Evolutionary conservation across 768 basidiomycete genomes (phyloP), one percentile per base, ranked within the genome.

Genomic region (Phlegmacium glaucopus): DNA sequence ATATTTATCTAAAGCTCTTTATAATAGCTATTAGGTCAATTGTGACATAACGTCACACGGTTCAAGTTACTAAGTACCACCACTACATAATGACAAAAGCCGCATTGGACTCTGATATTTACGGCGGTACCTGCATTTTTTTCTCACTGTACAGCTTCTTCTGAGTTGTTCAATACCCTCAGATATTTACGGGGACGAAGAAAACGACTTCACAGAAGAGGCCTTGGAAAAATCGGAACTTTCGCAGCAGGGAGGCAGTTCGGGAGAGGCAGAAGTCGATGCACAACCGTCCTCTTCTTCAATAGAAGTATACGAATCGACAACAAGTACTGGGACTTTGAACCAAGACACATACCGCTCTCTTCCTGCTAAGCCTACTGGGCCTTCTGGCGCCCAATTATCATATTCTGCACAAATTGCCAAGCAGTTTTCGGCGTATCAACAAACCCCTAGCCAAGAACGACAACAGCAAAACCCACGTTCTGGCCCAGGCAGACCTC

Each of bases 371-470:
- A 66, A 64, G 53, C 61, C 57, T 12, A 35, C 52, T 56, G 60
- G 61, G 12, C 60, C 49, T 26, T 56, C 61, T 60, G 34, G 46
- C 47, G 39, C 66, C 36, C 35, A 48, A 41, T 44, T 80, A 50
- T 84, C 76, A 7, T 83, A 80, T 61, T 84, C 77, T 30, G 83
- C 77, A 4, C 83, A 81, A 64, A 77, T 81, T 41, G 82, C 80
- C 12, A 80, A 78, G 53, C 83, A 82, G 59, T 85, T 82, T 48
- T 80, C 81, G 7, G 68, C 70, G 9, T 84, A 80, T 57, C 80
- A 80, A 44, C 83, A 83, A 57, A 82, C 77, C 7, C 82, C 82
- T 0, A 80, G 81, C 50, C 82, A 83, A 55, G 81, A 82, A 54
- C 77, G 80, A 16, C 77, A 78, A 47, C 77, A 75, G 49, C 72